phyloP scores from a whole-genome alignment of 2,329 filamentous ascomycete genomes.

The Arthrinium phaeospermum region DNA sequence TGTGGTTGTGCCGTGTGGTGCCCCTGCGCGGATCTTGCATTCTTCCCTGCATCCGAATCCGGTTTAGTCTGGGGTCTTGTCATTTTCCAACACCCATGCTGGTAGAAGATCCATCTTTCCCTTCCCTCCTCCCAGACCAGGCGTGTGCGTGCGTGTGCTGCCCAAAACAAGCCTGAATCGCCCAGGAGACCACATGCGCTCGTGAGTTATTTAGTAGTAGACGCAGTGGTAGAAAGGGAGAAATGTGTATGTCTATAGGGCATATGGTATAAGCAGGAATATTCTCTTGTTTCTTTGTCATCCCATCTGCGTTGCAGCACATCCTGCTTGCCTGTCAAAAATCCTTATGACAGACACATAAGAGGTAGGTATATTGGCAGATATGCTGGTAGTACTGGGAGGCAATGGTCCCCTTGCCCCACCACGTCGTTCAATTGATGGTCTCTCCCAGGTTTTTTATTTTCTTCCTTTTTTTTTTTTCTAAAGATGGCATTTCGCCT shows the following conservation, averaged over 20 bases:
- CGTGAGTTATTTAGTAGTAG: neutral
- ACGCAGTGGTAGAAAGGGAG: neutral
- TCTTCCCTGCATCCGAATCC: neutral
- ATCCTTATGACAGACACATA: neutral
- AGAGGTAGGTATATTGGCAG: neutral
- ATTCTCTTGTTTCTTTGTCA: neutral
- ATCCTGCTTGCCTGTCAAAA: neutral
- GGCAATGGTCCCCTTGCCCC: neutral
- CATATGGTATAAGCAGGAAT: neutral
- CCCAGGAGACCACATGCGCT: neutral
- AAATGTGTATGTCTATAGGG: neutral
- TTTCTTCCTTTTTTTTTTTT: neutral
- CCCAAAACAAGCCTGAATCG: constrained; percentile 7
- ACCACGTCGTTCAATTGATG: neutral
- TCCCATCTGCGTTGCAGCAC: neutral
- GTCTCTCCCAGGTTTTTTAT: neutral
- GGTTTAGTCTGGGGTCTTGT: neutral
- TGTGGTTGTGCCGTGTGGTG: neutral
- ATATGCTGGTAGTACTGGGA: neutral
- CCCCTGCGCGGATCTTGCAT: constrained; percentile 15
- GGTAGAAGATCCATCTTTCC: neutral
- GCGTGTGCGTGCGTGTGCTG: neutral
- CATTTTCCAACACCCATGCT: neutral
- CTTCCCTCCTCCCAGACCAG: neutral
- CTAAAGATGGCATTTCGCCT: neutral